phyloP scores from a whole-genome alignment of 441 rosid species.

The California macrophylla region DNA sequence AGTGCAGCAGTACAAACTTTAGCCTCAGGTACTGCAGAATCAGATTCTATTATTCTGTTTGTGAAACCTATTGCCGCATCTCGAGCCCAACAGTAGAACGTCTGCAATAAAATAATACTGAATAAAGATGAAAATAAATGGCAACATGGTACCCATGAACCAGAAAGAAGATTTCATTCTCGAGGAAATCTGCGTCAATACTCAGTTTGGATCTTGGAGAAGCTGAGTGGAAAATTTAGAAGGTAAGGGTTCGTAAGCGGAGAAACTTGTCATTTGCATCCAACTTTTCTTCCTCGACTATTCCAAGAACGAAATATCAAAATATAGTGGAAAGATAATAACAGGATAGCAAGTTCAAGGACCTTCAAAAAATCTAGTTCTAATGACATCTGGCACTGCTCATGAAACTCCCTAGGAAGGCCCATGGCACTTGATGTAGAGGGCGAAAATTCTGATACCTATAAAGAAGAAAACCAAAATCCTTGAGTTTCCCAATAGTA shows the following conservation, averaged over 20 bases:
- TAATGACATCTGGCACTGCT: constrained; percentile 70
- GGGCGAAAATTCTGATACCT: constrained; percentile 96
- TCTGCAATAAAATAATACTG: constrained; percentile 36
- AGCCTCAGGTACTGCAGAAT: constrained; percentile 56
- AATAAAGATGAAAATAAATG: constrained; percentile 12
- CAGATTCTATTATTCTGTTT: constrained; percentile 56
- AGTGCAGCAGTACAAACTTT: constrained; percentile 81
- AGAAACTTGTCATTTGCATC: background rate
- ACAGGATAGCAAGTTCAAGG: constrained; percentile 3
- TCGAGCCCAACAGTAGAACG: constrained; percentile 77
- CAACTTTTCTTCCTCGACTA: background rate
- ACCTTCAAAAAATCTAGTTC: constrained; percentile 85
- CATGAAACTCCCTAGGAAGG: constrained; percentile 94
- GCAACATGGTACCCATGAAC: constrained; percentile 15
- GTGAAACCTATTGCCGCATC: constrained; percentile 76
- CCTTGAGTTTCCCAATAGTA: background rate
- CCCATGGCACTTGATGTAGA: constrained; percentile 92
- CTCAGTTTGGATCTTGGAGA: background rate
- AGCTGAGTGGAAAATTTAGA: background rate
- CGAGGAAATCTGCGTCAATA: background rate
- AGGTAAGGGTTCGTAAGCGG: background rate
- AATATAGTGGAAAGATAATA: background rate
- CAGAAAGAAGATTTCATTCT: background rate
- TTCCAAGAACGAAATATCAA: background rate
- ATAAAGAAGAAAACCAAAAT: constrained; percentile 24